A percentile compares a stretch with the other conserved stretches of the same genome.
Evolutionary conservation across 257 asterid species (phyloP).

Genomic region (Solanum piurae): DNA sequence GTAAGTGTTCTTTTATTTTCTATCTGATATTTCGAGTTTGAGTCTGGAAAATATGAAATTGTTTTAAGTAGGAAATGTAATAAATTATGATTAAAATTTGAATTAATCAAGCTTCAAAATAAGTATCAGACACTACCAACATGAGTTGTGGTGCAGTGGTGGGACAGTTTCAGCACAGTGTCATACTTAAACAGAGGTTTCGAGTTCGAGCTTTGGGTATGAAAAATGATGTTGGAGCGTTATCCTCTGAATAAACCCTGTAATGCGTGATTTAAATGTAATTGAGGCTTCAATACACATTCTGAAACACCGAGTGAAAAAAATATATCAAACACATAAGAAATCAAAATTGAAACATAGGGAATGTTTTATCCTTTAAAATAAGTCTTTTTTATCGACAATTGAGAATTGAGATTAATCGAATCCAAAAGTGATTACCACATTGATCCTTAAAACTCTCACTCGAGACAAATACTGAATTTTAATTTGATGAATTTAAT

Average conservation of each 20-base stretch:
- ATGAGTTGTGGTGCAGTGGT: background rate
- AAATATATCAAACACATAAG: background rate
- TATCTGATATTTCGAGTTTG: background rate
- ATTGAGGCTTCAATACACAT: background rate
- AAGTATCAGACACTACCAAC: background rate
- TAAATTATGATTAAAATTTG: background rate
- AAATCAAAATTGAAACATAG: background rate
- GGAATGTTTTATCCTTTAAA: background rate
- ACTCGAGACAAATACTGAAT: background rate
- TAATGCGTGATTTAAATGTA: no score
- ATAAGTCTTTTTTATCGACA: background rate
- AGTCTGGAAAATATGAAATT: background rate
- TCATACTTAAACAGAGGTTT: no score
- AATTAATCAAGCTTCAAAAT: background rate
- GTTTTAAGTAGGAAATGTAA: no score
- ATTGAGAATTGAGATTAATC: background rate
- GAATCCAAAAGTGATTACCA: background rate
- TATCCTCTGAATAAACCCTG: accelerated
- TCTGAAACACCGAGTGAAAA: background rate
- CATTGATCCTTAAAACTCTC: background rate
- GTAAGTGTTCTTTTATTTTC: background rate
- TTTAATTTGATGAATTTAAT: background rate
- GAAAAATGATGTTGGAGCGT: background rate
- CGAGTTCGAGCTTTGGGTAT: background rate
- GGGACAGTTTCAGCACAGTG: background rate